Evolutionary conservation across 257 asterid genomes (phyloP).

Genomic region (Solanum virginianum): DNA sequence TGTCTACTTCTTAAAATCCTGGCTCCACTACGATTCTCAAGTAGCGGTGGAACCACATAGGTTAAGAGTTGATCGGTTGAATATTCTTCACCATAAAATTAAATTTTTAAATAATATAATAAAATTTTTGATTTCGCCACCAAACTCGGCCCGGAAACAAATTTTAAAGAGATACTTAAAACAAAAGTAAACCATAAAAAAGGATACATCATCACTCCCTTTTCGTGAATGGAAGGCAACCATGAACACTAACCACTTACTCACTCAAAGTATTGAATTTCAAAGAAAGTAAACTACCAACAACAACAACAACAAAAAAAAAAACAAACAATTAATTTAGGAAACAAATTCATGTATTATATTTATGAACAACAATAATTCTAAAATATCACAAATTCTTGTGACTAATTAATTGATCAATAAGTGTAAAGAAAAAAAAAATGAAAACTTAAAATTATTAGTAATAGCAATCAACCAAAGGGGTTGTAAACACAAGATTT

Average conservation of each 20-base stretch:
- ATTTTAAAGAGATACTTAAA: neutral
- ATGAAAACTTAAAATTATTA: neutral
- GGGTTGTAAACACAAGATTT: slow-evolving; percentile 1
- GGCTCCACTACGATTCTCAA: no score
- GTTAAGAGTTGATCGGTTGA: neutral
- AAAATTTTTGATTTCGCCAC: neutral
- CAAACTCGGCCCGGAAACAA: neutral
- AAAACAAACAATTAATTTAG: neutral
- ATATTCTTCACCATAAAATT: neutral
- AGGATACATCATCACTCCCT: slow-evolving; percentile 36
- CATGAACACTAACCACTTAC: slow-evolving; percentile 46
- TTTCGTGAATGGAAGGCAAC: slow-evolving; percentile 80
- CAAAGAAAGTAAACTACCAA: slow-evolving; percentile 13
- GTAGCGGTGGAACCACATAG: neutral
- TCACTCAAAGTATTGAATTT: slow-evolving; percentile 26
- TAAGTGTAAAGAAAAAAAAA: neutral
- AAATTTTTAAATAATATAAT: neutral
- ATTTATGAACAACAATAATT: neutral
- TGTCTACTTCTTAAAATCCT: no score
- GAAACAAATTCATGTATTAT: neutral
- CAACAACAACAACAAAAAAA: neutral
- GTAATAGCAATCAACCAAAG: slow-evolving; percentile 7
- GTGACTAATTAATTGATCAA: slow-evolving; percentile 1
- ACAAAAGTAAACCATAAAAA: neutral
- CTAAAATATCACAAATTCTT: neutral